Evolutionary conservation across 2,329 filamentous ascomycete species (phyloP).

Genomic region (Biscogniauxia sp.): DNA sequence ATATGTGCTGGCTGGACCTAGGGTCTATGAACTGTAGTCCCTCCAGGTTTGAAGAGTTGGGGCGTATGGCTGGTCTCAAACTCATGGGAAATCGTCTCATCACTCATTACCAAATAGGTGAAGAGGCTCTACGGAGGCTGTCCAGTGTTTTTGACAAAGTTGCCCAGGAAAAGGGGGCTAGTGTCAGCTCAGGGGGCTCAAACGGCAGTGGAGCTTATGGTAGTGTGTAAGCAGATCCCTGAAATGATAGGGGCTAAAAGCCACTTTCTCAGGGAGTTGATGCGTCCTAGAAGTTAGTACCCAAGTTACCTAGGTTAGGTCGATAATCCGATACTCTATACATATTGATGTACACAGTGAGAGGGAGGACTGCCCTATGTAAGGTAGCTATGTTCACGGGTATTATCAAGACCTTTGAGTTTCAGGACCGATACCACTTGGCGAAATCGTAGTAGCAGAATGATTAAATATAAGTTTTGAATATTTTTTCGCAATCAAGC

Average conservation of each 20-base stretch:
- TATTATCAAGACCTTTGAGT: no score
- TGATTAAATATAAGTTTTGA: neutral
- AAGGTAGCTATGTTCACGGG: no score
- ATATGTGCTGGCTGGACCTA: conserved; percentile 71
- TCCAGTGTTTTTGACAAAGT: conserved; percentile 43
- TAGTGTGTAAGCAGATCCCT: conserved; percentile 2
- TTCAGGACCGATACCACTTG: no score
- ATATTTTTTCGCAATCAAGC: neutral
- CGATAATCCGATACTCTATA: neutral
- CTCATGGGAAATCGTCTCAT: conserved; percentile 29
- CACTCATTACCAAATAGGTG: conserved; percentile 49
- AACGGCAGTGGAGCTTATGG: conserved; percentile 19
- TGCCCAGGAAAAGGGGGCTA: conserved; percentile 29
- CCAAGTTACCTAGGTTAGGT: neutral
- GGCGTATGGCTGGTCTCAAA: conserved; percentile 26
- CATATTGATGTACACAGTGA: no score
- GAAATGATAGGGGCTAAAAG: neutral
- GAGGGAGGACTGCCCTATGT: no score
- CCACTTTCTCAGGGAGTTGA: neutral
- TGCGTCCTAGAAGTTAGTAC: neutral
- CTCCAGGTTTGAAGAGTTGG: conserved; percentile 26
- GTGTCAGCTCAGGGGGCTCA: conserved; percentile 26
- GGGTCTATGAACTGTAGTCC: conserved; percentile 22
- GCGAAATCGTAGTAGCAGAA: neutral
- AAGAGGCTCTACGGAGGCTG: conserved; percentile 52